A percentile compares a stretch with the other conserved stretches of the same genome.
These are phyloP conservation scores for Gossypium anomalum DNA, from an alignment of 345 rosid species.

Conservation along the genomic window DNA sequence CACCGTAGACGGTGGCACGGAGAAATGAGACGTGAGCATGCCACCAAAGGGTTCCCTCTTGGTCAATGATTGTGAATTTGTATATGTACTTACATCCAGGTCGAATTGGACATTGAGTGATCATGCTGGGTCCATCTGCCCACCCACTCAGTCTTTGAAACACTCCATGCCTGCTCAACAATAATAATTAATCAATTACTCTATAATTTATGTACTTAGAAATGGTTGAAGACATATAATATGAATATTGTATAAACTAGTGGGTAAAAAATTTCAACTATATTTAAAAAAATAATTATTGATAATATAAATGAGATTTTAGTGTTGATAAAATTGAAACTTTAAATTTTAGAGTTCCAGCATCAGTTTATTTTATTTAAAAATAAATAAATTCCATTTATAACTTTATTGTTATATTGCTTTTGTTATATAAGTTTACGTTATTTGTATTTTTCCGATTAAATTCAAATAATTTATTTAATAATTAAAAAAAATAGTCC, in stretches of 20 bases:
- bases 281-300: too few species aligned
- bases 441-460: too few species aligned
- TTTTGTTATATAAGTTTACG: too few species aligned
- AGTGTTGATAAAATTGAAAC: too few species aligned
- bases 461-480: too few species aligned
- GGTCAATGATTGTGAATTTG: constrained; percentile 50
- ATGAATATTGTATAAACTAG: not conserved
- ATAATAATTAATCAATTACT: not conserved
- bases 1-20: constrained; percentile 89
- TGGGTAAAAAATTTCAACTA: too few species aligned
- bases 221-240: not conserved
- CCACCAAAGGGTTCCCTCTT: constrained; percentile 98
- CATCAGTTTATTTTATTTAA: too few species aligned
- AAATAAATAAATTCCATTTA: too few species aligned
- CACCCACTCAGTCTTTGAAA: constrained; percentile 58
- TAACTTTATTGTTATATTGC: too few species aligned
- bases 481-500: too few species aligned
- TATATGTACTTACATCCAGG: constrained; percentile 64
- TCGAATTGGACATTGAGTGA: constrained; percentile 78
- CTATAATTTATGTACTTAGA: not conserved
- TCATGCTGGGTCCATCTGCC: constrained; percentile 87
- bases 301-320: too few species aligned
- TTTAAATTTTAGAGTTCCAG: too few species aligned
- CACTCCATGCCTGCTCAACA: constrained; percentile 66
- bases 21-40: constrained; percentile 71